Evolutionary conservation across 805 yeast species (phyloP), one percentile per base, ranked within the genome.

Genomic region (Kluyveromyces dobzhanskii): DNA sequence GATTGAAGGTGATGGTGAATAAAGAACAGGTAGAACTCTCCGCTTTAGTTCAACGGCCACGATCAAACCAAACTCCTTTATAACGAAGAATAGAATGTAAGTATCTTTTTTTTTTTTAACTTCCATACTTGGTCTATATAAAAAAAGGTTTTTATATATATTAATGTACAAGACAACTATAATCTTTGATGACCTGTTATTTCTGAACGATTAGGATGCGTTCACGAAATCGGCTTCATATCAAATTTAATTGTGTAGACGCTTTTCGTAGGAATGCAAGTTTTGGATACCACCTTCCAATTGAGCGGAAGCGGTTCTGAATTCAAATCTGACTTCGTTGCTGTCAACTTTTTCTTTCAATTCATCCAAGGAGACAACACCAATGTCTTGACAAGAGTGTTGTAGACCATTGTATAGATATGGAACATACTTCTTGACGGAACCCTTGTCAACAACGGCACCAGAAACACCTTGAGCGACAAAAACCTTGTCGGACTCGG

Each of bases 381-480:
- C 98, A 65, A 92, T 86, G 65, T 92, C 98, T 75, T 92, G 98
- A 65, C 94, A 84, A 61, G 98, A 90, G 66, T 92, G 98, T 75
- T 92, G 97, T 61, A 92, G 75, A 67, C 98, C 98, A 54, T 83
- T 80, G 76, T 72, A 83, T 65, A 92, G 70, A 73, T 92, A 92
- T 51, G 98, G 98, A 49, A 92, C 69, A 61, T 87, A 92, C 70
- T 90, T 92, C 62, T 78, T 78, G 62, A 92, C 73, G 32, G 97
- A 87, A 56, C 98, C 98, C 67, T 90, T 85, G 72, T 92, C 98
- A 52, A 87, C 80, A 56, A 92, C 98, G 28, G 95, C 73, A 56
- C 98, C 98, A 46, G 94, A 76, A 51, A 92, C 98, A 76, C 98
- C 98, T 73, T 92, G 98, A 40, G 98, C 98, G 51, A 92, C 98